Evolutionary conservation across 2,329 filamentous ascomycete genomes (phyloP).

Genomic region (Penicillium sp.): DNA sequence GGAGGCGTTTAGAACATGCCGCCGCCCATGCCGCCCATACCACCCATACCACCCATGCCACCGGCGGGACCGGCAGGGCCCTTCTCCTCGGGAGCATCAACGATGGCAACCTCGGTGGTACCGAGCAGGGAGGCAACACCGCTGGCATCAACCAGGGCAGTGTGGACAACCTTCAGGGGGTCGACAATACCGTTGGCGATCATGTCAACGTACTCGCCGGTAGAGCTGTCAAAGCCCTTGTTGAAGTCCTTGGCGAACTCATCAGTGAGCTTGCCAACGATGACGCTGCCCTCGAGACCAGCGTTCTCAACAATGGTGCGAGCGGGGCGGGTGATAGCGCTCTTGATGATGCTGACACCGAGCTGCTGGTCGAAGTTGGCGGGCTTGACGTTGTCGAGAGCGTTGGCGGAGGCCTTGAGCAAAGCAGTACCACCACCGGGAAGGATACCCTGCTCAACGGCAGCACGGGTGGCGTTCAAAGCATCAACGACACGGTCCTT

Average conservation of each 20-base stretch:
- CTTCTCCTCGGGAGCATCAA: slow-evolving; percentile 95
- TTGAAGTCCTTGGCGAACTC: slow-evolving; percentile 93
- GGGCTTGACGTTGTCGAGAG: slow-evolving; percentile 77
- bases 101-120: slow-evolving; percentile 96
- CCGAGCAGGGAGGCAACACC: slow-evolving; percentile 96
- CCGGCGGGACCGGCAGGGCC: slow-evolving; percentile 54
- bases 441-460: slow-evolving; percentile 98
- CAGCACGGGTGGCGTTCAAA: slow-evolving; percentile 94
- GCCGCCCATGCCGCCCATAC: slow-evolving; percentile 63
- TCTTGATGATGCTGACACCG: slow-evolving; percentile 96
- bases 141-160: slow-evolving; percentile 88
- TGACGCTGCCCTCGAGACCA: slow-evolving; percentile 89
- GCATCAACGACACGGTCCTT: slow-evolving; percentile 99
- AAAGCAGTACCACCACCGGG: slow-evolving; percentile 97
- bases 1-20: slow-evolving; percentile 61
- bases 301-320: slow-evolving; percentile 97
- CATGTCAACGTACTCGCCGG: slow-evolving; percentile 99
- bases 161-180: slow-evolving; percentile 98
- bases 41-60: slow-evolving; percentile 55
- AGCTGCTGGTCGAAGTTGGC: slow-evolving; percentile 99
- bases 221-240: slow-evolving; percentile 95
- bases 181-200: slow-evolving; percentile 95
- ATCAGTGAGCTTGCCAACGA: slow-evolving; percentile 97
- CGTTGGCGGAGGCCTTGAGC: slow-evolving; percentile 93
- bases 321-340: slow-evolving; percentile 92